phyloP scores from a whole-genome alignment of 169 alveolate species.

The Plasmodium adleri region DNA sequence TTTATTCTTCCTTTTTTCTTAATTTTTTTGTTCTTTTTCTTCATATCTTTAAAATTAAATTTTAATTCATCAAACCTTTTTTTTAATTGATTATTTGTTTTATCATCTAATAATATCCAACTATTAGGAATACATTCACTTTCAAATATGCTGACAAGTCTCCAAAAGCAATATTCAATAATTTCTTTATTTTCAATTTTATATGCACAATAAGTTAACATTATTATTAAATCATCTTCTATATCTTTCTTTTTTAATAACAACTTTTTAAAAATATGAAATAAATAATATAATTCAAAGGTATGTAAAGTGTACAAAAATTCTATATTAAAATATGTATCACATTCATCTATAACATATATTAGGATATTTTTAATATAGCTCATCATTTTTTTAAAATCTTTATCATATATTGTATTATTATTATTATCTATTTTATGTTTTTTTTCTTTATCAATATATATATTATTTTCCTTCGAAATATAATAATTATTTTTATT shows the following conservation, averaged over 20 bases:
- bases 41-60: constrained; percentile 6
- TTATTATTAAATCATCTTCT: constrained; percentile 56
- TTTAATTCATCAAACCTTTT: constrained; percentile 42
- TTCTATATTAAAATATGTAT: constrained; percentile 47
- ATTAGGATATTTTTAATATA: constrained; percentile 2
- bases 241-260: constrained; percentile 15
- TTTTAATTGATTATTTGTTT: constrained; percentile 9
- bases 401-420: too few relatives aligned
- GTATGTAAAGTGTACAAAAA: constrained; percentile 44
- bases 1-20: background rate
- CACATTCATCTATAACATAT: constrained; percentile 50
- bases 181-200: constrained; percentile 49
- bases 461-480: too few relatives aligned
- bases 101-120: constrained; percentile 34
- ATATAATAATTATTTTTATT: too few relatives aligned
- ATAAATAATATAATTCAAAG: constrained; percentile 30
- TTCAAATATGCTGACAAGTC: constrained; percentile 46
- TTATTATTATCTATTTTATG: too few relatives aligned
- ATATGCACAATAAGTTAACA: constrained; percentile 71
- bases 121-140: constrained; percentile 32
- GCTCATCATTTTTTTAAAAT: too few relatives aligned
- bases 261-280: constrained; percentile 26
- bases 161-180: constrained; percentile 60
- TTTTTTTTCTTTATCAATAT: too few relatives aligned
- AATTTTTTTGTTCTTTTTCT: background rate